These are phyloP conservation scores for Fraxinus platypoda DNA, from an alignment of 305 asterid species.

Conservation along the genomic window DNA sequence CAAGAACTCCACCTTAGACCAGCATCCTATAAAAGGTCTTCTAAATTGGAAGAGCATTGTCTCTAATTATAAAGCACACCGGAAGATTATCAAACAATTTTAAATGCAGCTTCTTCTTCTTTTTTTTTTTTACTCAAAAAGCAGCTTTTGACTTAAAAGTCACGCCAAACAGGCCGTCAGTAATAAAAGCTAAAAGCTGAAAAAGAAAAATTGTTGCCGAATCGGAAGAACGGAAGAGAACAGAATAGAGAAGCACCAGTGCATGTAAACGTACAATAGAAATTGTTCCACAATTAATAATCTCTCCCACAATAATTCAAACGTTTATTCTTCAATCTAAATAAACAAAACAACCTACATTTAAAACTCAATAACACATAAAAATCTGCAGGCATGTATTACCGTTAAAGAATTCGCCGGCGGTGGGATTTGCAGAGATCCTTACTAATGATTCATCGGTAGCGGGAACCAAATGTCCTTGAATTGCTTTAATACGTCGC, in stretches of 20 bases:
- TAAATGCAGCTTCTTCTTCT: no score
- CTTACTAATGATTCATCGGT: conserved; percentile 31
- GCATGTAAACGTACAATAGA: neutral
- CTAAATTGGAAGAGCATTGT: neutral
- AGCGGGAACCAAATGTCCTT: conserved; percentile 52
- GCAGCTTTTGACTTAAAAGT: neutral
- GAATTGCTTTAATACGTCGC: conserved; percentile 72
- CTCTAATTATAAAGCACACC: neutral
- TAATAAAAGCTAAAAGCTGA: neutral
- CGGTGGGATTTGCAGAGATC: conserved; percentile 54
- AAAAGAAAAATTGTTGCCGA: neutral
- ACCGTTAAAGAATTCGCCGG: conserved; percentile 70
- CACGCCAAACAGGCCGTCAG: neutral
- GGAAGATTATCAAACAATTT: no score
- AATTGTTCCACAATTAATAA: neutral
- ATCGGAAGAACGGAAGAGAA: neutral
- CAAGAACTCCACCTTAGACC: neutral
- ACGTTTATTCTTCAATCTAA: conserved; percentile 4
- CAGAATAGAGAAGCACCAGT: neutral
- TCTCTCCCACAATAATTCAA: neutral
- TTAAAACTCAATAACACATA: neutral
- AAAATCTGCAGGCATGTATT: conserved; percentile 2
- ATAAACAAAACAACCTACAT: neutral
- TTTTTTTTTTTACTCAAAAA: no score
- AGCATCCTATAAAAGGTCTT: neutral